These are phyloP conservation scores for Penicillium cosmopolitanum DNA, from an alignment of 495 filamentous ascomycete species.

Conservation along the genomic window DNA sequence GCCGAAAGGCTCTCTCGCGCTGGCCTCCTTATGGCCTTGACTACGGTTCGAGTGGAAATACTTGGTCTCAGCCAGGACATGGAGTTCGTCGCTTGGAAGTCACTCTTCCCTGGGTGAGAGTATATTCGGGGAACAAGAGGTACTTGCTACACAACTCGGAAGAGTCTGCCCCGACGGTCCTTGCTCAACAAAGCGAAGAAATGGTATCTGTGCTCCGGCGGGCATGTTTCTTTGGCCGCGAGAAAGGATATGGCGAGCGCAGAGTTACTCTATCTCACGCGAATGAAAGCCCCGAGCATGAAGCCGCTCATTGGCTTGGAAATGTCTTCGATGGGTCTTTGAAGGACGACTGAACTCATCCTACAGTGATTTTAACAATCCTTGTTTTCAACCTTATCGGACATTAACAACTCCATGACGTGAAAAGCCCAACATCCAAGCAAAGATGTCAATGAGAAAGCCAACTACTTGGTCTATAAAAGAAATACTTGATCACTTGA, in stretches of 20 bases:
- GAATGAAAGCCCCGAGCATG: slow-evolving; percentile 4
- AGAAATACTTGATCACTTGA: too few relatives aligned
- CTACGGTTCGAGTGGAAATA: slow-evolving; percentile 30
- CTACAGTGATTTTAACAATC: not conserved
- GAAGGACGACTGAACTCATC: slow-evolving; percentile 9
- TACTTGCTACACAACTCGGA: not conserved
- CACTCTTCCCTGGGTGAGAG: slow-evolving; percentile 37
- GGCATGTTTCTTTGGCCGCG: slow-evolving; percentile 46
- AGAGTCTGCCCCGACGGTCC: slow-evolving; percentile 21
- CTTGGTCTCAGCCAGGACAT: slow-evolving; percentile 19
- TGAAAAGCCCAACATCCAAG: too few relatives aligned
- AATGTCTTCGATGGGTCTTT: slow-evolving; percentile 20
- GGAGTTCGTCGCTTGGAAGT: slow-evolving; percentile 32
- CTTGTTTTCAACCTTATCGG: not conserved
- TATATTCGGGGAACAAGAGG: slow-evolving; percentile 21
- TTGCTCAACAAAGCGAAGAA: slow-evolving; percentile 39
- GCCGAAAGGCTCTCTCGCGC: slow-evolving; percentile 40
- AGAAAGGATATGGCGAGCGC: slow-evolving; percentile 39
- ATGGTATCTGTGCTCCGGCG: slow-evolving; percentile 45
- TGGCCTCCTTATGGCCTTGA: slow-evolving; percentile 49
- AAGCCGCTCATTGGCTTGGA: slow-evolving; percentile 28
- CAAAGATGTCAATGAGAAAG: too few relatives aligned
- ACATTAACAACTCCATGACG: not conserved
- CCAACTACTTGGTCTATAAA: too few relatives aligned
- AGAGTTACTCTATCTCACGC: slow-evolving; percentile 29